These are phyloP conservation scores for Globisporangium alternatum DNA, from an alignment of 352 stramenopile species.

Conservation along the genomic window DNA sequence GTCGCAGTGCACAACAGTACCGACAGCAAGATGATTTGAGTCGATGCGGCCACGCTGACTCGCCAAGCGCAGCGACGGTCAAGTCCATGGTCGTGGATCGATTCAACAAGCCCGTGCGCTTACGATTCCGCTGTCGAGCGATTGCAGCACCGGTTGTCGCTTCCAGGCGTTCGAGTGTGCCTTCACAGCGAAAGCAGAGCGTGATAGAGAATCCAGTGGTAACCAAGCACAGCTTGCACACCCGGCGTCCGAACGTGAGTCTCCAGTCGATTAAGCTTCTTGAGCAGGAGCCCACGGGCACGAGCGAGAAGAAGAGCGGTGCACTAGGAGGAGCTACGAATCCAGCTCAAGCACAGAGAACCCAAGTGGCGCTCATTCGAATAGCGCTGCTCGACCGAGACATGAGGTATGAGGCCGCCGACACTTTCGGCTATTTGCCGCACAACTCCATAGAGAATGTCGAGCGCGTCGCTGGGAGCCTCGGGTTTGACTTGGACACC, in stretches of 20 bases:
- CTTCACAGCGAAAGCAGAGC: not conserved
- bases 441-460: constrained; percentile 68
- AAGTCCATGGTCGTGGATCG: constrained; percentile 19
- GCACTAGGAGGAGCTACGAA: not conserved
- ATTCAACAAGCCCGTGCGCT: constrained; percentile 18
- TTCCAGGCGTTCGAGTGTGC: constrained; percentile 4
- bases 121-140: constrained; percentile 20
- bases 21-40: not conserved
- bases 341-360: not conserved
- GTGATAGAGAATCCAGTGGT: not conserved
- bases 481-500: constrained; percentile 82
- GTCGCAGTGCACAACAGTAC: not conserved
- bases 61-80: not conserved
- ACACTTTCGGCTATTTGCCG: constrained; percentile 84
- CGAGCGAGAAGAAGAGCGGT: not conserved
- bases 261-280: constrained; percentile 16
- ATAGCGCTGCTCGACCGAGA: constrained; percentile 48
- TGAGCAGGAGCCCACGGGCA: not conserved
- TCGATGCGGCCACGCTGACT: not conserved
- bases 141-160: not conserved
- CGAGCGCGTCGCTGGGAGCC: constrained; percentile 50
- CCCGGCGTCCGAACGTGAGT: constrained; percentile 4
- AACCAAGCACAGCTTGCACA: constrained; percentile 9
- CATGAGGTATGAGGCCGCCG: constrained; percentile 74
- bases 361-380: constrained; percentile 38